Percentiles rank a stretch among this genome's conserved stretches.
Evolutionary conservation across 192 early-diverging fungal species (phyloP).

Genomic region (Coemansia erecta): DNA sequence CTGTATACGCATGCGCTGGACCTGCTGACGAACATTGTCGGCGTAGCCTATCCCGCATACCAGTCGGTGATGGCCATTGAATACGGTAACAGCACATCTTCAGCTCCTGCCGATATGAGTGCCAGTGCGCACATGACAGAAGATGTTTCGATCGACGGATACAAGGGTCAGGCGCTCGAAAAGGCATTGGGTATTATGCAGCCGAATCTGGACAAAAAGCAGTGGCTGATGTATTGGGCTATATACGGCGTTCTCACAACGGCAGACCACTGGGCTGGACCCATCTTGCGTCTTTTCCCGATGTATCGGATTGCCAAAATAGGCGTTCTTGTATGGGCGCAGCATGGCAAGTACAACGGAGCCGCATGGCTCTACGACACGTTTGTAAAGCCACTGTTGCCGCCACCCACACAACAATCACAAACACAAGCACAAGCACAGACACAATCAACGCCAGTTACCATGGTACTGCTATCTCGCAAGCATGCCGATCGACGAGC

Average conservation of each 20-base stretch:
- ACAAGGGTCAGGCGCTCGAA: constrained; percentile 9
- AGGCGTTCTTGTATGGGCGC: constrained; percentile 45
- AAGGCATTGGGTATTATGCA: constrained; percentile 23
- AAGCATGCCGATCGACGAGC: neutral
- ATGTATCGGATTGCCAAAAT: constrained; percentile 48
- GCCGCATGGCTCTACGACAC: constrained; percentile 51
- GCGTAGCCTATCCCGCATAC: constrained; percentile 49
- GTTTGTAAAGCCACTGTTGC: constrained; percentile 42
- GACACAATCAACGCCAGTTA: neutral
- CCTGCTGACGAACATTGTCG: constrained; percentile 45
- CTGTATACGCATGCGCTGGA: constrained; percentile 43
- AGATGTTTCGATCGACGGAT: neutral
- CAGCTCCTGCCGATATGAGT: neutral
- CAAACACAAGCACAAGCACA: neutral
- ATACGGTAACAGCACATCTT: constrained; percentile 20
- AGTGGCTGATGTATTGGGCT: constrained; percentile 54
- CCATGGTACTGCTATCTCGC: neutral
- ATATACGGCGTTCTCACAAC: constrained; percentile 49
- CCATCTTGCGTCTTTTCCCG: constrained; percentile 45
- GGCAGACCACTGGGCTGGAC: constrained; percentile 49
- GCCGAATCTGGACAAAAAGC: constrained; percentile 46
- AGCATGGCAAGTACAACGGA: constrained; percentile 49
- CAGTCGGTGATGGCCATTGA: constrained; percentile 53
- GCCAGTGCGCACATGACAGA: neutral
- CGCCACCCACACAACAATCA: constrained; percentile 14